phyloP scores from a whole-genome alignment of 768 basidiomycete species.

The Lentinula guzmanii region DNA sequence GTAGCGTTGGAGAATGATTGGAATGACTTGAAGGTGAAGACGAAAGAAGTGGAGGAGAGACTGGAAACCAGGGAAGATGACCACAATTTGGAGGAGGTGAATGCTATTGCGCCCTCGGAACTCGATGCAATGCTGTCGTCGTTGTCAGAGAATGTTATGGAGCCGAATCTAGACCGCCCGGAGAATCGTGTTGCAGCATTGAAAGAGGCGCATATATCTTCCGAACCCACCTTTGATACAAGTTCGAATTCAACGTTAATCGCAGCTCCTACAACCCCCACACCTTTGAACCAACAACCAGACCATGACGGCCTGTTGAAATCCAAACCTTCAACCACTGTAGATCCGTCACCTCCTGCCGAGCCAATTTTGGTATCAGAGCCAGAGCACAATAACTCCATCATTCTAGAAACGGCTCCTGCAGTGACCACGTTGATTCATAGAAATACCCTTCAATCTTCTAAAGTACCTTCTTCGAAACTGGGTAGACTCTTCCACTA shows the following conservation, averaged over 20 bases:
- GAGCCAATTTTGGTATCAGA: neutral
- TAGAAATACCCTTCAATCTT: constrained; percentile 58
- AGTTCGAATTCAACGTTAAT: neutral
- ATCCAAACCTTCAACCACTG: neutral
- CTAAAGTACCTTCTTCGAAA: constrained; percentile 86
- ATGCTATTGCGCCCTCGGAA: neutral
- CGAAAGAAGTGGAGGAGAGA: neutral
- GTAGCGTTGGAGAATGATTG: neutral
- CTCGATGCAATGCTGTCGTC: neutral
- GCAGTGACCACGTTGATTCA: constrained; percentile 7
- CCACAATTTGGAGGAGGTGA: neutral
- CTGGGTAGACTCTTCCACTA: constrained; percentile 92
- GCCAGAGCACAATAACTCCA: constrained; percentile 3
- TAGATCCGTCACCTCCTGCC: neutral
- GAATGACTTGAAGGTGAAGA: neutral
- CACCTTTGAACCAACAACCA: neutral
- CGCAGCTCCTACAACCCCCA: neutral
- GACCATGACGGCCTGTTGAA: neutral
- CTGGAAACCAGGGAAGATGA: neutral
- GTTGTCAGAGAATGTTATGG: neutral
- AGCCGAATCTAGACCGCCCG: neutral
- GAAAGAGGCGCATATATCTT: neutral
- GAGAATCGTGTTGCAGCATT: neutral
- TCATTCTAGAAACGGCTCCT: constrained; percentile 9
- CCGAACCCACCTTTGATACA: neutral